phyloP scores from a whole-genome alignment of 345 rosid species.

The Syzygium grande region DNA sequence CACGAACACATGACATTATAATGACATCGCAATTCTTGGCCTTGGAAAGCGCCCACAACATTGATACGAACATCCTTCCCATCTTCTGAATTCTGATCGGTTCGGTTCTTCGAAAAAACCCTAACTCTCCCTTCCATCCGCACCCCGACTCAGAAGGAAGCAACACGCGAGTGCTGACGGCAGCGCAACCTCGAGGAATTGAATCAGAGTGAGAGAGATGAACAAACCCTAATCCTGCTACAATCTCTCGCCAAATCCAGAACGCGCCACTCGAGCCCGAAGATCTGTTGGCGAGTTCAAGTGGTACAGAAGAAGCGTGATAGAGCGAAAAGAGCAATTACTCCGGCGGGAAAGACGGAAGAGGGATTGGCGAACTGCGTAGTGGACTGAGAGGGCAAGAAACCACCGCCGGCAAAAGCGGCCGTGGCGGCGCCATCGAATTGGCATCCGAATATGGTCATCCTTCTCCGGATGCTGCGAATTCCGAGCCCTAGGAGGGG shows the following conservation, averaged over 20 bases:
- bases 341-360: constrained; percentile 33
- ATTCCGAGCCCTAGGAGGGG: too few relatives aligned
- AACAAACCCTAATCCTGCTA: neutral
- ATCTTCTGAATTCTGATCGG: constrained; percentile 58
- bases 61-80: constrained; percentile 90
- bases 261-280: neutral
- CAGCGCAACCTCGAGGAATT: neutral
- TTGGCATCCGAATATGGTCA: constrained; percentile 13
- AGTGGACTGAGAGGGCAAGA: constrained; percentile 62
- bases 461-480: neutral
- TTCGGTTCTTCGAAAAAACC: neutral
- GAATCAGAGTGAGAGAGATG: neutral
- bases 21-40: constrained; percentile 99
- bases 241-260: neutral
- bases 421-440: constrained; percentile 44
- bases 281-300: neutral
- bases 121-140: neutral
- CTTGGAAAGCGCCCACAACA: constrained; percentile 98
- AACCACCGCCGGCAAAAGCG: constrained; percentile 64
- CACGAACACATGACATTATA: constrained; percentile 92
- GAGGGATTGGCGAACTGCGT: constrained; percentile 37
- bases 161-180: neutral
- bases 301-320: neutral
- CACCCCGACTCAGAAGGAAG: neutral
- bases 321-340: constrained; percentile 5